Evolutionary conservation across 805 yeast species (phyloP).

Genomic region (Phaffomyces thermotolerans): DNA sequence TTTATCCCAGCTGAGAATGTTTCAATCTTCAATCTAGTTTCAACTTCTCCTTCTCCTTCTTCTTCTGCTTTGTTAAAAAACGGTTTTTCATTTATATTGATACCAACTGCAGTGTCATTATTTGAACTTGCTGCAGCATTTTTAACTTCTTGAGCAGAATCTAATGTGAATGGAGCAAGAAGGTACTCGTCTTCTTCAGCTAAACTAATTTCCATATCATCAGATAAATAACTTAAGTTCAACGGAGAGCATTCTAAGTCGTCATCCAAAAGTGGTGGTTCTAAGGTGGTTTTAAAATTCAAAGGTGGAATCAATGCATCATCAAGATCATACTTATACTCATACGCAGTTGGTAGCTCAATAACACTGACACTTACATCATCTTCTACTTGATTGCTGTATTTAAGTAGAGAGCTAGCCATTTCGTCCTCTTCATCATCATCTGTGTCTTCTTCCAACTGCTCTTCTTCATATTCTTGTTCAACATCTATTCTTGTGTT

Average conservation of each 20-base stretch:
- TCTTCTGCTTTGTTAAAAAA: not conserved
- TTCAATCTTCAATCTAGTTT: not conserved
- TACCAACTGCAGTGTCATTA: not conserved
- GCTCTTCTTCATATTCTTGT: not conserved
- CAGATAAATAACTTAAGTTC: conserved; percentile 13
- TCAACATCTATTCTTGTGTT: not conserved
- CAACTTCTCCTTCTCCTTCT: not conserved
- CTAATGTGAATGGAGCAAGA: conserved; percentile 12
- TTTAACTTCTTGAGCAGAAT: conserved; percentile 10
- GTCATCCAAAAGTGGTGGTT: conserved; percentile 1
- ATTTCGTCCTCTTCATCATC: not conserved
- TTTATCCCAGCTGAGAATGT: too few relatives aligned
- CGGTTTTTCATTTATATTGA: too few relatives aligned
- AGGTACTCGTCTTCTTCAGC: not conserved
- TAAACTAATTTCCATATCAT: conserved; percentile 8
- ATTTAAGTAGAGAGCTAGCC: not conserved
- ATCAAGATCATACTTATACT: not conserved
- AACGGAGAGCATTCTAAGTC: conserved; percentile 5
- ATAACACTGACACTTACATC: not conserved
- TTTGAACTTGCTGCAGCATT: not conserved
- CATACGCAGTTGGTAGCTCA: not conserved
- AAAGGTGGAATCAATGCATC: not conserved
- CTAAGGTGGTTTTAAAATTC: not conserved
- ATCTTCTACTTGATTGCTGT: not conserved
- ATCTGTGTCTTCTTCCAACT: not conserved